Percentiles rank a stretch among this genome's conserved stretches.
Conservation (phyloP, 192 early-diverging fungal species). For the Coemansia sp. region DNA sequence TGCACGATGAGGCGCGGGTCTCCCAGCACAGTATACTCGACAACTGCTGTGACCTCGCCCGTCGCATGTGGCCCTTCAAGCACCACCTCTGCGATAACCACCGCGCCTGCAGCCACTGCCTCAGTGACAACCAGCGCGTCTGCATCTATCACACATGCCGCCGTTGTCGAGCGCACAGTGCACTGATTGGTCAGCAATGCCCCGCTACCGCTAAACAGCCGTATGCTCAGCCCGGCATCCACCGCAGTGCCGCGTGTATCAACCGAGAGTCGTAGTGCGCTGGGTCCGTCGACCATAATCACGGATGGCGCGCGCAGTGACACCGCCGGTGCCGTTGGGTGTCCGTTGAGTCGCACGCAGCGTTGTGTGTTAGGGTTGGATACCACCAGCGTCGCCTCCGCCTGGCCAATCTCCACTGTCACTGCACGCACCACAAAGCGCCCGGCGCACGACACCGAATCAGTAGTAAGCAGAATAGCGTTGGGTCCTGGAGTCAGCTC, state of each 20-base stretch:
- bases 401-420: slow-evolving; percentile 14
- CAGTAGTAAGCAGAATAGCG: slow-evolving; percentile 13
- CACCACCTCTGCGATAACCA: neutral
- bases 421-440: slow-evolving; percentile 23
- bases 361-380: slow-evolving; percentile 16
- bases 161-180: neutral
- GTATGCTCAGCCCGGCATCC: slow-evolving; percentile 22
- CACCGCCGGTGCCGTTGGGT: slow-evolving; percentile 10
- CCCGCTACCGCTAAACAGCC: slow-evolving; percentile 20
- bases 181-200: slow-evolving; percentile 11
- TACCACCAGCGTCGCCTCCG: slow-evolving; percentile 8
- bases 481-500: slow-evolving; percentile 9
- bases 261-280: slow-evolving; percentile 13
- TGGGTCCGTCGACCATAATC: slow-evolving; percentile 2
- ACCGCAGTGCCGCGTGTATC: neutral
- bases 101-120: neutral
- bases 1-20: slow-evolving; percentile 16
- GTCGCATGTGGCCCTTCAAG: slow-evolving; percentile 5
- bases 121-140: slow-evolving; percentile 18
- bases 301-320: neutral
- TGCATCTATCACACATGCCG: neutral
- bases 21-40: slow-evolving; percentile 5
- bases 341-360: slow-evolving; percentile 23
- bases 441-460: slow-evolving; percentile 34
- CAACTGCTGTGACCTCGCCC: slow-evolving; percentile 15